Base-by-base conservation (phyloP, 2,329 filamentous ascomycete species). In the Fusarium sp. region DNA sequence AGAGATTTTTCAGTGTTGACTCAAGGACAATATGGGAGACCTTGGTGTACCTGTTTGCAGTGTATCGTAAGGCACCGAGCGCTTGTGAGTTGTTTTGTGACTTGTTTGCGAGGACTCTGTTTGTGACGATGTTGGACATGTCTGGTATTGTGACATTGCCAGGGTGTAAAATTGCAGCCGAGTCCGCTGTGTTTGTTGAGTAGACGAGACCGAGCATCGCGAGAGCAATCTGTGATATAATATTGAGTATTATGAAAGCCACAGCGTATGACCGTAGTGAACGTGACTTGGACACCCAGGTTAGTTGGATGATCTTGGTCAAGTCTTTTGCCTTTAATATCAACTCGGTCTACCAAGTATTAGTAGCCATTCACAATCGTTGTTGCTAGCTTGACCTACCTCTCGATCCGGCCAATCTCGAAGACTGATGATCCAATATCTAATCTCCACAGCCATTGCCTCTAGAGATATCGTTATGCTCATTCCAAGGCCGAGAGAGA, bases 401-500 rank as follows among this genome's bases (percentile, higher is more conserved):
- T 86, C 84, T 10, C 74, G 75, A 44, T 82, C 75, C 38, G 80
- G 80, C 65, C 82, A 79, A 42, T 80, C 78, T 10, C 79, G 75
- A 14, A 78, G 75, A 63, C 79, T 81, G 45, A 86, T 72, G 33
- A 86, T 80, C 77, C 83, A 84, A 83, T 84, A 86, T n/a, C 84
- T 78, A 66, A 85, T 76, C 65, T 85, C 83, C 19, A 79, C 74
- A 7, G 83, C 81, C 79, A 85, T 83, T 33, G 80, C 80, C 63
- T 84, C 84, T 27, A 86, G 78, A 11, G 81, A 80, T 69, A 79
- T 83, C 5, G 82, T 80, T 45, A 85, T 81, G 52, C 83, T 82
- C 54, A 86, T 39, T 10, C 70, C 70, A 11, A 73, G 70, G 14
- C 70, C 70, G 4, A 70, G 85, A 51, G 82, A 82, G 10, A 86